phyloP scores from a whole-genome alignment of 1,284 basidiomycete species.

The Irpex sp. region DNA sequence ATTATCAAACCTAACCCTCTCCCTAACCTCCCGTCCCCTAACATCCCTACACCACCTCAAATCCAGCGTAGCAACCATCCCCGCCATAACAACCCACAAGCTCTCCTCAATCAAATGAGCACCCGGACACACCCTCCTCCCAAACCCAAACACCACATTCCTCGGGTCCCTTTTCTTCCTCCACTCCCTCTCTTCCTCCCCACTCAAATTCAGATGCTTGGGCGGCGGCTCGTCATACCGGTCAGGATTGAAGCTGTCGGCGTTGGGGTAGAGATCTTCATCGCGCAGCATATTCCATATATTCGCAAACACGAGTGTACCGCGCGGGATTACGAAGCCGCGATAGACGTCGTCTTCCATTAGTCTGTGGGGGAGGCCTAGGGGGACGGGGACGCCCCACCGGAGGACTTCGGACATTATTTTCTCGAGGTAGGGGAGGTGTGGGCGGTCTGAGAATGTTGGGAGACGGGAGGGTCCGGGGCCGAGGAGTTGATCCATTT shows the following conservation, averaged over 20 bases:
- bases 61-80: constrained; percentile 37
- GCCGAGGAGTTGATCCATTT: too few relatives aligned
- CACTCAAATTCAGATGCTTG: not conserved
- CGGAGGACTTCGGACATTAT: constrained; percentile 38
- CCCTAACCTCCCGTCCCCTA: constrained; percentile 36
- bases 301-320: constrained; percentile 32
- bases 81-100: constrained; percentile 43
- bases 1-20: constrained; percentile 35
- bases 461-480: constrained; percentile 34
- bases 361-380: constrained; percentile 29
- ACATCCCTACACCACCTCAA: constrained; percentile 36
- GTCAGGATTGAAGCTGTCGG: constrained; percentile 33
- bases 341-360: constrained; percentile 32
- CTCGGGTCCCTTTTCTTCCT: constrained; percentile 25
- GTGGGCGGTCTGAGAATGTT: constrained; percentile 34
- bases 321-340: constrained; percentile 29
- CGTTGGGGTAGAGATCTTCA: constrained; percentile 30
- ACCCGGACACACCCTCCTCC: constrained; percentile 38
- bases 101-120: constrained; percentile 40
- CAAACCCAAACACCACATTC: constrained; percentile 32
- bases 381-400: constrained; percentile 28
- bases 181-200: not conserved
- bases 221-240: constrained; percentile 24
- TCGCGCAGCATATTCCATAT: constrained; percentile 36
- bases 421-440: constrained; percentile 42